Evolutionary conservation across 257 asterid genomes (phyloP).

Genomic region (Solanum neorickii): DNA sequence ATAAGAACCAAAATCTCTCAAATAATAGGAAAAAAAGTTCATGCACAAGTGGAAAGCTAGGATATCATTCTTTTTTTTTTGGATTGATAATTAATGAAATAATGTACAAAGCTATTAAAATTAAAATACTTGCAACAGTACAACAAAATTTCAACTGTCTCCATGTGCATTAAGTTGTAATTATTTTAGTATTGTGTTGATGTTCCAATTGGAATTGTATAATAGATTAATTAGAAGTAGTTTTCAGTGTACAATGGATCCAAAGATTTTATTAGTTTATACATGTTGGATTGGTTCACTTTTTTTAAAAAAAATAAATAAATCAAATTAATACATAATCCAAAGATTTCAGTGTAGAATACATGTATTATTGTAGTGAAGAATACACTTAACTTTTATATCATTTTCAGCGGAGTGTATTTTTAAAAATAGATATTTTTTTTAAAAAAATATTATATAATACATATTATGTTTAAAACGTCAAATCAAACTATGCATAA

Average conservation of each 20-base stretch:
- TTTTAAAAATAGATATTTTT: too few relatives aligned
- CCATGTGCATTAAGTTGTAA: background rate
- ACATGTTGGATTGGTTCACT: background rate
- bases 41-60: background rate
- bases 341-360: too few relatives aligned
- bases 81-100: background rate
- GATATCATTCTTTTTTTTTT: background rate
- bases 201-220: background rate
- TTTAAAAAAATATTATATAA: too few relatives aligned
- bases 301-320: too few relatives aligned
- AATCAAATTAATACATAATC: too few relatives aligned
- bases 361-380: too few relatives aligned
- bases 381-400: too few relatives aligned
- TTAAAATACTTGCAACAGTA: background rate
- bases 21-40: background rate
- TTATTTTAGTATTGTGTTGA: background rate
- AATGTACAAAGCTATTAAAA: background rate
- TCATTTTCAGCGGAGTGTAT: too few relatives aligned
- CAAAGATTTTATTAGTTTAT: background rate
- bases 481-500: too few relatives aligned
- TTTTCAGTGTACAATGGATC: background rate
- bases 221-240: background rate
- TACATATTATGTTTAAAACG: too few relatives aligned
- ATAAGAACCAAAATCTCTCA: background rate
- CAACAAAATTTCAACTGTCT: background rate